Evolutionary conservation across 2,329 filamentous ascomycete species (phyloP), one percentile per base, ranked within the genome.

Genomic region (Talaromyces verruculosus): DNA sequence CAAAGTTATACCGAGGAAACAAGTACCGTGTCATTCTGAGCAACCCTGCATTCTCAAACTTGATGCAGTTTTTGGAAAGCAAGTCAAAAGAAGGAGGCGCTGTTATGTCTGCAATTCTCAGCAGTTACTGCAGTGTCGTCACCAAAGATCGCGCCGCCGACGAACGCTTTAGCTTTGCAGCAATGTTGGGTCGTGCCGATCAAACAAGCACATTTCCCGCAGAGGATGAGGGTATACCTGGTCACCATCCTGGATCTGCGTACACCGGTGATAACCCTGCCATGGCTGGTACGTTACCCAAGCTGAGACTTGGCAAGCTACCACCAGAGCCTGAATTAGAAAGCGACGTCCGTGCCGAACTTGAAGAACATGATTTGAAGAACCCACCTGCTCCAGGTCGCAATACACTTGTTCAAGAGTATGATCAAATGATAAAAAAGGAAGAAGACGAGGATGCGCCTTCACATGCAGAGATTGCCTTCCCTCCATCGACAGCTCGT

Each of bases 21-120:
- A 95, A 92, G 76, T 99, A 98, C 76, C 88, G 92, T 13, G 84
- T 99, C 41, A 92, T 92, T 0, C 82, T 99, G n/a, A 97, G 93
- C 72, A 89, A 90, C 65, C 90, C 93, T 71, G 89, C 93, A 0
- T 93, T 91, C 66, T 89, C 88, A 65, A 91, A 91, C 67, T 85
- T 98, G 8, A 90, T 97, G 73, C 91, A 93, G 71, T 96, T 94
- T 71, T 83, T 99, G 0, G 93, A 98, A 76, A 88, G 89, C n/a
- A 93, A 97, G 69, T 86, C 89, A 15, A 90, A 91, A 61, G 87
- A 90, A 62, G 93, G 93, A 11, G 94, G 93, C 17, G 86, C 87
- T 6, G 87, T 94, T 15, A 87, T 98, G 69, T 87, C 90, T 43
- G 87, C 89, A 57, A 84, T 98, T 17, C 83, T 98, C 19, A 84